Percentiles rank a stretch among this genome's conserved stretches.
Evolutionary conservation across 257 asterid genomes (phyloP).

Genomic region (Ocimum tenuiflorum): DNA sequence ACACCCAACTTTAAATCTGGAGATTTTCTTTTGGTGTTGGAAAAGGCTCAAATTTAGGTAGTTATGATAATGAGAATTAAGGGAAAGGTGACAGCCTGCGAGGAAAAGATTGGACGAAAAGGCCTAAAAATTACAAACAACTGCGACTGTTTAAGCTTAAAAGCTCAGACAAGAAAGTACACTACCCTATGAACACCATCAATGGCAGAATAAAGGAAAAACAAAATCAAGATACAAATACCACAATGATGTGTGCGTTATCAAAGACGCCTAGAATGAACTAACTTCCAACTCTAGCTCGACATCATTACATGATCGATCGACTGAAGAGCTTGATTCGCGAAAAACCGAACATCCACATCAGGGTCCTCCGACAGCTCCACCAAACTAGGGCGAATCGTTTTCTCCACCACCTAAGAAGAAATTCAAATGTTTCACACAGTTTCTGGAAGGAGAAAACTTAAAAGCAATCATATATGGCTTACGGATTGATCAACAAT

Average conservation of each 20-base stretch:
- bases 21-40: no score
- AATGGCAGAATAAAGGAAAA: background rate
- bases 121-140: constrained; percentile 4
- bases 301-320: constrained; percentile 62
- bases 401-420: constrained; percentile 69
- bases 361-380: constrained; percentile 92
- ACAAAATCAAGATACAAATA: constrained; percentile 1
- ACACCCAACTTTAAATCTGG: no score
- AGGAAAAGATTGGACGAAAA: no score
- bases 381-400: constrained; percentile 66
- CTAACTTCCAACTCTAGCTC: constrained; percentile 29
- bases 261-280: constrained; percentile 4
- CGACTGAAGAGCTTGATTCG: constrained; percentile 79
- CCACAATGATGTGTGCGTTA: background rate
- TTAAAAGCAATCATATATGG: background rate
- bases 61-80: no score
- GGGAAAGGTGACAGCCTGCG: no score
- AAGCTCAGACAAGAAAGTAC: background rate
- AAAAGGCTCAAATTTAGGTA: no score
- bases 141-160: constrained; percentile 6
- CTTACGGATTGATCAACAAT: constrained; percentile 82
- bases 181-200: background rate
- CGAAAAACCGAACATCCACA: constrained; percentile 80
- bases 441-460: background rate
- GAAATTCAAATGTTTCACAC: background rate